These are phyloP conservation scores for Marchantia paleacea DNA, from an alignment of 225 moss, liverwort and hornwort genomes.

Conservation along the genomic window DNA sequence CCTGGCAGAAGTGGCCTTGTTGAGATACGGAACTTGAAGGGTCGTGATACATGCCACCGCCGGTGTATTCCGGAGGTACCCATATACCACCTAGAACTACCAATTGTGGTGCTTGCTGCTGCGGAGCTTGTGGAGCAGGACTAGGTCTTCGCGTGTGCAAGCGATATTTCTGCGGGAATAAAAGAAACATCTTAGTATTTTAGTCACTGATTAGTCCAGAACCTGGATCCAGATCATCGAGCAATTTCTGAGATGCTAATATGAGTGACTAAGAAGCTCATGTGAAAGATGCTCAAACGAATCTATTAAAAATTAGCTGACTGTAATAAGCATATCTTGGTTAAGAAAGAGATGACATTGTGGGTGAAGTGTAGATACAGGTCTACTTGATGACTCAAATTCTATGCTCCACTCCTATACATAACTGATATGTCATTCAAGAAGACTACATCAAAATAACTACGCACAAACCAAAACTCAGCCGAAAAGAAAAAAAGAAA, in stretches of 20 bases:
- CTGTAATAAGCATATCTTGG: too few relatives aligned
- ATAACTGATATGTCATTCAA: too few relatives aligned
- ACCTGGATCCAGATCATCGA: background rate
- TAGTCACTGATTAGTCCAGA: background rate
- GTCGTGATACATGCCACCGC: constrained; percentile 52
- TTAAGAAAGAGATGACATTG: too few relatives aligned
- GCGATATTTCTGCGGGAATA: constrained; percentile 69
- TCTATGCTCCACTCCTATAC: too few relatives aligned
- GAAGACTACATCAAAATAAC: too few relatives aligned
- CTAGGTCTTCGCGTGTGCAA: constrained; percentile 86
- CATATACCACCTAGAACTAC: constrained; percentile 89
- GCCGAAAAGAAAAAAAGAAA: too few relatives aligned
- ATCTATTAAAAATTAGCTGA: too few relatives aligned
- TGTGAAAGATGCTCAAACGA: too few relatives aligned
- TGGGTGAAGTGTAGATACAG: too few relatives aligned
- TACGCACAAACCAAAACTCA: too few relatives aligned
- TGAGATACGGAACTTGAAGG: constrained; percentile 40
- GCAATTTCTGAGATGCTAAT: background rate
- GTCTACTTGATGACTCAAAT: too few relatives aligned
- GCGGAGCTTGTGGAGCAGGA: constrained; percentile 57
- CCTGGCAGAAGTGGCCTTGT: constrained; percentile 56
- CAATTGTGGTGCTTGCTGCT: constrained; percentile 53
- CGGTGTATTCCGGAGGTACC: constrained; percentile 75
- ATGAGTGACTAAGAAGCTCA: too few relatives aligned
- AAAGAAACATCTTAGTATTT: background rate